Conservation (phyloP, 2,329 filamentous ascomycete species). For the Calycina herbarum region DNA sequence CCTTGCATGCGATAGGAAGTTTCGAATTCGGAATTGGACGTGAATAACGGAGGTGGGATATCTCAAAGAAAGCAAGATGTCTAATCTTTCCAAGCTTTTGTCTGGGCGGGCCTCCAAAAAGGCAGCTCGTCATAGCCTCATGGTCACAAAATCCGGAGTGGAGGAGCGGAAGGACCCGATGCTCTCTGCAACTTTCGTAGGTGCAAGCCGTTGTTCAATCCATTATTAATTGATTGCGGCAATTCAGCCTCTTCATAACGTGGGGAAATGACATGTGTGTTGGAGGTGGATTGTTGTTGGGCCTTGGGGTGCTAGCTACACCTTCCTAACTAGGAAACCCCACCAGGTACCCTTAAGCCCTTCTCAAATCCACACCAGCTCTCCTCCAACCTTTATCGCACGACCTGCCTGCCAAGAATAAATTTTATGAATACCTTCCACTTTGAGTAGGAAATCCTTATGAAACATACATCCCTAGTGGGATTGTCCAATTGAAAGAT, state of each 20-base stretch:
- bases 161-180: neutral
- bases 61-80: neutral
- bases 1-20: conserved; percentile 5
- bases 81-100: neutral
- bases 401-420: neutral
- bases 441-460: neutral
- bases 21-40: neutral
- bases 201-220: neutral
- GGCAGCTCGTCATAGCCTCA: neutral
- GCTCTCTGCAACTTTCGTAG: neutral
- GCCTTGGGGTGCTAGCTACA: neutral
- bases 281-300: neutral
- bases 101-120: neutral
- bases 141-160: neutral
- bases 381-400: conserved; percentile 4
- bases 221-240: neutral
- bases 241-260: neutral
- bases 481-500: neutral
- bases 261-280: neutral
- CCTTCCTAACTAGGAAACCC: neutral
- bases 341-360: neutral
- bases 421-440: conserved; percentile 1
- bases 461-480: neutral
- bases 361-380: neutral
- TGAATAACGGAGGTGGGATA: neutral